Conservation (phyloP, 768 basidiomycete species). For the Postia placenta region DNA sequence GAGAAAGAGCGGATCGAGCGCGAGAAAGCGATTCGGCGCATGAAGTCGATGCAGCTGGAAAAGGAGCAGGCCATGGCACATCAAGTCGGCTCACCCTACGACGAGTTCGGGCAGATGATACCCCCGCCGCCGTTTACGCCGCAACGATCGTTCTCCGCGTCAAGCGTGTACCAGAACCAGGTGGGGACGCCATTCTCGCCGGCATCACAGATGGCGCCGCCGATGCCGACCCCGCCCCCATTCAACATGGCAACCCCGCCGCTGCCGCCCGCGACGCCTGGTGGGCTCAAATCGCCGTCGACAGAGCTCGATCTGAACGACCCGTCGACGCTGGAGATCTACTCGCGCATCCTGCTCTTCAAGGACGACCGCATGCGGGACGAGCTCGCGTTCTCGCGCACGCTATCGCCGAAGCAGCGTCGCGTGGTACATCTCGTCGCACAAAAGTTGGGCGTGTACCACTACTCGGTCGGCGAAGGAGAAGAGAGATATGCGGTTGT, state of each 20-base stretch:
- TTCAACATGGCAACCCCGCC: conserved; percentile 45
- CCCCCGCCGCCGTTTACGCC: conserved; percentile 55
- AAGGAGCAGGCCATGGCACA: conserved; percentile 60
- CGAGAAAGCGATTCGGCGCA: conserved; percentile 96
- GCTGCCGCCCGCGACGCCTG: conserved; percentile 52
- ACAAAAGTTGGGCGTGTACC: conserved; percentile 92
- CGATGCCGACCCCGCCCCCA: conserved; percentile 33
- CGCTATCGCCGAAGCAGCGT: conserved; percentile 77
- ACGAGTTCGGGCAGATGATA: conserved; percentile 64
- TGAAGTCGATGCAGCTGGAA: conserved; percentile 95
- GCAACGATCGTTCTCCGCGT: conserved; percentile 69
- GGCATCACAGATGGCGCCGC: conserved; percentile 44
- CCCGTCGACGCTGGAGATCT: conserved; percentile 92
- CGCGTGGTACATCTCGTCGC: conserved; percentile 94
- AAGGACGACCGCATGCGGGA: conserved; percentile 97
- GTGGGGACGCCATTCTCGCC: conserved; percentile 42
- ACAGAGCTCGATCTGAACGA: conserved; percentile 93
- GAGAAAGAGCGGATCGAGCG: conserved; percentile 99
- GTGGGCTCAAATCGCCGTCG: conserved; percentile 58
- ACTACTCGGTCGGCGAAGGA: conserved; percentile 89
- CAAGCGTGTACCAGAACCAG: conserved; percentile 50
- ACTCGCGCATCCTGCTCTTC: conserved; percentile 93
- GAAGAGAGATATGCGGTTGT: conserved; percentile 94
- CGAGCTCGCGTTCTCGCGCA: conserved; percentile 93
- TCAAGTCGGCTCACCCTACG: conserved; percentile 37